These are phyloP conservation scores for Trichoderma erinaceum DNA, from an alignment of 495 filamentous ascomycete species.

Conservation along the genomic window DNA sequence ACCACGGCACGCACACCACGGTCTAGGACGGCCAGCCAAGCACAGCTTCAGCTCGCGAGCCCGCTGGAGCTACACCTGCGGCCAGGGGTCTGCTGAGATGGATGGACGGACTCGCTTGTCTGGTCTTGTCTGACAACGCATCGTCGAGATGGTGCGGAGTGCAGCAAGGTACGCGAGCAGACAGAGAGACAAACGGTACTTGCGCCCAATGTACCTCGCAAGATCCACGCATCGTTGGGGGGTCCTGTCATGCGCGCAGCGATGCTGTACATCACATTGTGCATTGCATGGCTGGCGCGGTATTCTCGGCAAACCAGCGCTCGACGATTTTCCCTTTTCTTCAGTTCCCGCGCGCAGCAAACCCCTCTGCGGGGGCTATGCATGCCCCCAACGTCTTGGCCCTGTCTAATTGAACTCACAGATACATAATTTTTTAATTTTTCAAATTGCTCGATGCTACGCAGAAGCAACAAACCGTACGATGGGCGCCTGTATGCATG, in stretches of 20 bases:
- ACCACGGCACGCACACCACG: not conserved
- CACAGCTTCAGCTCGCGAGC: not conserved
- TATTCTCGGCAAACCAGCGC: constrained; percentile 11
- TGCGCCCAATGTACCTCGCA: constrained; percentile 2
- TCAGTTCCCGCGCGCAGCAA: not conserved
- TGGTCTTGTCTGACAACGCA: too few species aligned
- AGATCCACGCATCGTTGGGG: not conserved
- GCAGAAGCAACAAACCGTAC: not conserved
- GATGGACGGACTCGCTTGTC: too few species aligned
- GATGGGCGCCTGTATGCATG: not conserved
- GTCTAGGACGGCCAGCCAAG: not conserved
- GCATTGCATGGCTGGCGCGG: not conserved
- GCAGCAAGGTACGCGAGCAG: not conserved
- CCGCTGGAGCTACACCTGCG: too few species aligned
- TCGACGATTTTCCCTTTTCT: not conserved
- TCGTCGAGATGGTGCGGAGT: not conserved
- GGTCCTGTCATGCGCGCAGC: constrained; percentile 5
- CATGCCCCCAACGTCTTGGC: not conserved
- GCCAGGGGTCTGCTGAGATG: too few species aligned
- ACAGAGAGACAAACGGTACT: not conserved
- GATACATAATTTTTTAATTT: not conserved
- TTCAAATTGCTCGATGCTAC: not conserved
- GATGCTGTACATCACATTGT: constrained; percentile 4
- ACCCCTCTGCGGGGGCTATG: constrained; percentile 7
- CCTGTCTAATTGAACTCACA: not conserved